Evolutionary conservation across 192 early-diverging fungal genomes (phyloP), one percentile per base, ranked within the genome.

Genomic region (Entophlyctis luteolus): DNA sequence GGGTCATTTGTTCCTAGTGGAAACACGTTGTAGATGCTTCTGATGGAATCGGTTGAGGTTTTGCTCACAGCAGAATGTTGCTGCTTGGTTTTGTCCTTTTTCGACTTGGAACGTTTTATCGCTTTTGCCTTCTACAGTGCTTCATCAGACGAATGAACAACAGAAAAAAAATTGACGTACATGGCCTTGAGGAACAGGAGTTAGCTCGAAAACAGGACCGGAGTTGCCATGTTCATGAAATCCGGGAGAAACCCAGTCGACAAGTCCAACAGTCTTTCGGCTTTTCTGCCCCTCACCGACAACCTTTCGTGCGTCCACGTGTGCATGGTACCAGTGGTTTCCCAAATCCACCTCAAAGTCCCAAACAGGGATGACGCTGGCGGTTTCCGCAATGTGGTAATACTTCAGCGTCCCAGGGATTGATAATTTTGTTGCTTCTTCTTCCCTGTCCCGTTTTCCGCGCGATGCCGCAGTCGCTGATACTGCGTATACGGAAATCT

Each of bases 181-280:
- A n/a, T n/a, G n/a, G n/a, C n/a, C n/a, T n/a, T n/a, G n/a, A n/a
- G n/a, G n/a, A n/a, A n/a, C n/a, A n/a, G n/a, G n/a, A n/a, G n/a
- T n/a, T n/a, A n/a, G n/a, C n/a, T n/a, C n/a, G n/a, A n/a, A n/a
- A n/a, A n/a, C n/a, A n/a, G n/a, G n/a, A n/a, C n/a, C n/a, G n/a
- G n/a, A n/a, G n/a, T n/a, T n/a, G 5, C 86, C 87, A 52, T 91
- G 82, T 10, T 85, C 71, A 12, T n/a, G n/a, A n/a, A n/a, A n/a
- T n/a, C n/a, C n/a, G n/a, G n/a, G n/a, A n/a, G n/a, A n/a, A n/a
- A 91, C 89, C 93, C 93, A 97, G 80, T 94, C 93, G 31, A 91
- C 74, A n/a, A 97, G 74, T 27, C 82, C 69, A 38, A 89, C 59
- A 3, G 94, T 77, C 25, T 85, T 71, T 90, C 88, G 23, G 66